A percentile compares a stretch with the other conserved stretches of the same genome.
phyloP scores from a whole-genome alignment of 495 filamentous ascomycete species.

The Lepidopterella palustris region DNA sequence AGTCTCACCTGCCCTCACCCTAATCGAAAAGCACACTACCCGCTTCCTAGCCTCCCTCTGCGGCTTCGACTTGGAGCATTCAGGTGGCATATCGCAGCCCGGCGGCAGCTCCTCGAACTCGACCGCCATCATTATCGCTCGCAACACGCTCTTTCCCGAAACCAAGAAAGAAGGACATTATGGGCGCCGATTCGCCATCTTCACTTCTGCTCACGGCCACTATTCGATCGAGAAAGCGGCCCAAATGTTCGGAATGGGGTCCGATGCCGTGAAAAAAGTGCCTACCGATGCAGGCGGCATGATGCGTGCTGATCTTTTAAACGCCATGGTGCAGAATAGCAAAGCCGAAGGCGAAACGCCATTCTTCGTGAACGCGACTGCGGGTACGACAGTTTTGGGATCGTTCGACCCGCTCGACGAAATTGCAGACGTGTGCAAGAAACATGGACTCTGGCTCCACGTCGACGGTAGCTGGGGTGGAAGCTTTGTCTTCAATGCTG shows the following conservation, averaged over 20 bases:
- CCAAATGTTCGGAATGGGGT: constrained; percentile 77
- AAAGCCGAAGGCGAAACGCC: constrained; percentile 63
- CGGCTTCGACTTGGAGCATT: constrained; percentile 62
- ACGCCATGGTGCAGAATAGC: constrained; percentile 52
- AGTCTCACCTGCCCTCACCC: constrained; percentile 79
- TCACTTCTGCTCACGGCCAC: constrained; percentile 83
- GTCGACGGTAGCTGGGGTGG: constrained; percentile 90
- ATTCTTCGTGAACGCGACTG: constrained; percentile 92
- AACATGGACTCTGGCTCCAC: constrained; percentile 78
- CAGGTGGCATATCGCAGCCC: constrained; percentile 81
- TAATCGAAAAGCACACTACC: constrained; percentile 77
- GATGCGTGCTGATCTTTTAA: constrained; percentile 63
- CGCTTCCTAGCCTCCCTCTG: constrained; percentile 65
- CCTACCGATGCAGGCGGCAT: constrained; percentile 63
- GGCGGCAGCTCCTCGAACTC: constrained; percentile 83
- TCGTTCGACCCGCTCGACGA: constrained; percentile 76
- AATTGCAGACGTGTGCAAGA: constrained; percentile 64
- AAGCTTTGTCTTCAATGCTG: constrained; percentile 66
- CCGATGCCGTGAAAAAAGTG: constrained; percentile 63
- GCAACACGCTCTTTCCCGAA: constrained; percentile 73
- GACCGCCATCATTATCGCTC: constrained; percentile 80
- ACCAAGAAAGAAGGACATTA: constrained; percentile 68
- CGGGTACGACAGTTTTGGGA: constrained; percentile 88
- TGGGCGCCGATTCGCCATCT: constrained; percentile 63
- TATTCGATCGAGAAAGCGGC: constrained; percentile 95